Percentiles rank a stretch among this genome's conserved stretches.
These are phyloP conservation scores for Coix lacrymajobi DNA, from an alignment of 176 grass and related monocot genomes.

Conservation along the genomic window DNA sequence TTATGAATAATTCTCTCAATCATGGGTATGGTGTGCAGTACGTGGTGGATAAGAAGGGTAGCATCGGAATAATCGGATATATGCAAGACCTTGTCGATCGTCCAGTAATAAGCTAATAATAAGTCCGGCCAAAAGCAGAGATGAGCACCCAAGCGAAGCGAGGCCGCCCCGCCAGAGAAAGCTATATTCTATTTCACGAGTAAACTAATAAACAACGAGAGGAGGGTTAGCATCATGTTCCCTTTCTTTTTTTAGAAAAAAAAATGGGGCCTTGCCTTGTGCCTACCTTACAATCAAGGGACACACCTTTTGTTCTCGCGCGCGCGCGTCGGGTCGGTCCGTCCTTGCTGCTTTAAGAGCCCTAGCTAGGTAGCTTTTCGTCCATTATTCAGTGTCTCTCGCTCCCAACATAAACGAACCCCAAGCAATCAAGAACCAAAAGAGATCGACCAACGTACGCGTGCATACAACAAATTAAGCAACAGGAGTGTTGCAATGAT, in stretches of 20 bases:
- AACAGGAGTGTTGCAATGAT: too few species aligned
- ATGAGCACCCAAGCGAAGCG: neutral
- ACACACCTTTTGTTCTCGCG: neutral
- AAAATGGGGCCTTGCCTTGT: slow-evolving; percentile 20
- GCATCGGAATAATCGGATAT: neutral
- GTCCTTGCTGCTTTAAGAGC: neutral
- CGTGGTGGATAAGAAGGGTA: neutral
- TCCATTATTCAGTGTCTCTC: too few species aligned
- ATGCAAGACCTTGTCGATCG: neutral
- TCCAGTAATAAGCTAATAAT: neutral
- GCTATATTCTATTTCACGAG: neutral
- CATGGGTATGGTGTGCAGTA: neutral
- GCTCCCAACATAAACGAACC: too few species aligned
- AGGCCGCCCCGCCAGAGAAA: neutral
- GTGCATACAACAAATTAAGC: too few species aligned
- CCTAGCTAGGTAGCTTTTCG: too few species aligned
- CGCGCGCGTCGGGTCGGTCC: neutral
- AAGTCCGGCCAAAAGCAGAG: neutral
- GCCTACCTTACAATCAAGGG: slow-evolving; percentile 47
- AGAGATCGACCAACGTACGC: too few species aligned
- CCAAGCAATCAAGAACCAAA: too few species aligned
- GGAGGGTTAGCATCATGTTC: slow-evolving; percentile 18
- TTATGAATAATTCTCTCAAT: neutral
- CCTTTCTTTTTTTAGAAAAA: neutral
- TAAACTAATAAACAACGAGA: neutral